Conservation (phyloP, 495 filamentous ascomycete species). For the Hypomontagnella monticulosa region DNA sequence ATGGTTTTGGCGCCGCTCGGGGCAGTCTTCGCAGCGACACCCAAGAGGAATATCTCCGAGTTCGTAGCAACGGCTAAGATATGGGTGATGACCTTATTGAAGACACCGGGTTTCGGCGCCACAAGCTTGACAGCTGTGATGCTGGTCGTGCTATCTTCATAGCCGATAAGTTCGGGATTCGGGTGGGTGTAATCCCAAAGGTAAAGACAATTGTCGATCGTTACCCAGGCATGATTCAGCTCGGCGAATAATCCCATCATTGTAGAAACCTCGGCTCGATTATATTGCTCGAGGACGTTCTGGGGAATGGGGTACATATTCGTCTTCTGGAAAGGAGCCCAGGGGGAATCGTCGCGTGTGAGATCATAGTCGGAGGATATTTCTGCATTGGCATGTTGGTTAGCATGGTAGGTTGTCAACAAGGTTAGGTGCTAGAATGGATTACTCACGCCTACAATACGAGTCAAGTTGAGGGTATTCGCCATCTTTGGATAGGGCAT, state of each 20-base stretch:
- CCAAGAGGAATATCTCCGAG: constrained; percentile 82
- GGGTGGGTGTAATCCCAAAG: constrained; percentile 96
- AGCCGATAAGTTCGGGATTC: constrained; percentile 88
- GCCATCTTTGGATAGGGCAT: constrained; percentile 74
- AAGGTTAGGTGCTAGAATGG: not conserved
- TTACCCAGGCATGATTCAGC: constrained; percentile 92
- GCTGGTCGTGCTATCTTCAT: constrained; percentile 84
- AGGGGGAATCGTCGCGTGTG: constrained; percentile 66
- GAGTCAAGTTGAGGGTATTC: constrained; percentile 90
- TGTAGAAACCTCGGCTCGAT: constrained; percentile 81
- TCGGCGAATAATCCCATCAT: constrained; percentile 93
- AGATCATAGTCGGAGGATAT: constrained; percentile 93
- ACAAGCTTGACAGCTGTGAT: constrained; percentile 88
- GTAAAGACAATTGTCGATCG: constrained; percentile 95
- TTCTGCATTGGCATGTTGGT: constrained; percentile 60
- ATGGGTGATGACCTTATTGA: constrained; percentile 83
- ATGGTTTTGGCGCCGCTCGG: constrained; percentile 74
- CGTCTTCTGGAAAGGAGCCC: constrained; percentile 88
- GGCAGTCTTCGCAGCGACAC: constrained; percentile 69
- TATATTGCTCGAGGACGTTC: constrained; percentile 87
- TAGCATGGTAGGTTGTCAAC: constrained; percentile 2
- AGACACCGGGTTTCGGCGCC: constrained; percentile 81
- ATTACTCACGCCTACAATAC: constrained; percentile 83
- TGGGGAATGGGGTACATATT: constrained; percentile 88
- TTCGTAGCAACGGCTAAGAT: constrained; percentile 89